Evolutionary conservation across 2,329 filamentous ascomycete genomes (phyloP).

Genomic region (Colletotrichum somersetense): DNA sequence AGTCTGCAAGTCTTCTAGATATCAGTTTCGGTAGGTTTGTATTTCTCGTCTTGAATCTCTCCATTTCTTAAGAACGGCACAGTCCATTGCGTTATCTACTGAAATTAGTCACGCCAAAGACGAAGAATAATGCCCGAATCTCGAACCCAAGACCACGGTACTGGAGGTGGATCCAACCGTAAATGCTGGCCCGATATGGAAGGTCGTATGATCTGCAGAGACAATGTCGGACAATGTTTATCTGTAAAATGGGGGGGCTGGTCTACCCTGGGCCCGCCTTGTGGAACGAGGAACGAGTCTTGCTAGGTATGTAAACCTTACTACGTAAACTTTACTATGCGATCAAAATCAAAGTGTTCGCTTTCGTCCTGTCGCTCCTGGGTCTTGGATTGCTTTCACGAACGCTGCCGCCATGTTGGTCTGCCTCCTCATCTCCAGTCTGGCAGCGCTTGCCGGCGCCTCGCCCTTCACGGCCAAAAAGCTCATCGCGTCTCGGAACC

Average conservation of each 20-base stretch:
- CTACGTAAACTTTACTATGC: too few species aligned
- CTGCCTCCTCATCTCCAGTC: background rate
- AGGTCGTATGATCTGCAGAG: conserved; percentile 34
- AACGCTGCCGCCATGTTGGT: conserved; percentile 14
- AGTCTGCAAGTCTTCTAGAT: background rate
- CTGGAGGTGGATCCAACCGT: background rate
- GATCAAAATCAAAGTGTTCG: too few species aligned
- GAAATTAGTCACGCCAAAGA: background rate
- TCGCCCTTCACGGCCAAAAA: conserved; percentile 15
- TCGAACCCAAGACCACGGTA: background rate
- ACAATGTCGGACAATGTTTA: conserved; percentile 9
- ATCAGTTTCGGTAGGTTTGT: background rate
- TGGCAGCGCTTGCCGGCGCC: conserved; percentile 22
- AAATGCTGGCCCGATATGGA: conserved; percentile 16
- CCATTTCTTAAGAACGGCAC: background rate
- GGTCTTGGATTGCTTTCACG: too few species aligned
- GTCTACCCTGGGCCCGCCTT: conserved; percentile 18
- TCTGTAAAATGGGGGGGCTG: conserved; percentile 28
- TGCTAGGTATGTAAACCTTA: too few species aligned
- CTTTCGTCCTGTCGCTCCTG: background rate
- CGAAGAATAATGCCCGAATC: background rate
- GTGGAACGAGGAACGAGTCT: background rate
- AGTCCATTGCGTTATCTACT: background rate
- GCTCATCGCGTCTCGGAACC: background rate
- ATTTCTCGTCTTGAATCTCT: background rate